Evolutionary conservation across 2,329 filamentous ascomycete species (phyloP).

Genomic region (Pyricularia sp.): DNA sequence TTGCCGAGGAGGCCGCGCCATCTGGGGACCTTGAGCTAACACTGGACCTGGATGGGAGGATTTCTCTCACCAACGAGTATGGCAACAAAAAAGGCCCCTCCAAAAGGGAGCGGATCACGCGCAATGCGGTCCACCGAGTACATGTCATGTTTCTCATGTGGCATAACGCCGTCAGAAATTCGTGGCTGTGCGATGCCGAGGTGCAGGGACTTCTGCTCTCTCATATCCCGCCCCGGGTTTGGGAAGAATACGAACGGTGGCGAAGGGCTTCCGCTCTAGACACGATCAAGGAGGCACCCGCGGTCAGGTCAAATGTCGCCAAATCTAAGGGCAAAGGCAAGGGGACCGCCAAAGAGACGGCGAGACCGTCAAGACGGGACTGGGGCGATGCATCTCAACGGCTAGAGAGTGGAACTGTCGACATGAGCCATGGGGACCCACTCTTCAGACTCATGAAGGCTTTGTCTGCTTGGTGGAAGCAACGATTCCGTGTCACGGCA

Average conservation of each 20-base stretch:
- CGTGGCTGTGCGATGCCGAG: slow-evolving; percentile 70
- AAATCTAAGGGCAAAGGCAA: slow-evolving; percentile 23
- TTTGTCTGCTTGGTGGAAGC: slow-evolving; percentile 81
- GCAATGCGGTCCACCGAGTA: slow-evolving; percentile 72
- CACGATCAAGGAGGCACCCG: slow-evolving; percentile 20
- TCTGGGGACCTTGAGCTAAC: slow-evolving; percentile 68
- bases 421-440: slow-evolving; percentile 78
- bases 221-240: slow-evolving; percentile 59
- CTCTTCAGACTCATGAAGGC: slow-evolving; percentile 66
- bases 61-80: slow-evolving; percentile 51
- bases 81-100: slow-evolving; percentile 71
- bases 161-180: slow-evolving; percentile 80
- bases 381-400: slow-evolving; percentile 64
- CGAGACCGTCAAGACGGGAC: slow-evolving; percentile 38
- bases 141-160: slow-evolving; percentile 84
- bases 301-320: background rate
- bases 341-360: slow-evolving; percentile 23
- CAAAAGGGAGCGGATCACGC: slow-evolving; percentile 72
- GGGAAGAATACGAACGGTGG: slow-evolving; percentile 67
- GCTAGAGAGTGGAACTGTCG: slow-evolving; percentile 59
- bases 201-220: slow-evolving; percentile 68
- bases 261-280: slow-evolving; percentile 57
- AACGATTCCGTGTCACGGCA: slow-evolving; percentile 66
- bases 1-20: slow-evolving; percentile 35
- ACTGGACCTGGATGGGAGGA: slow-evolving; percentile 46